These are phyloP conservation scores for Halophytophthora polymorphica DNA, from an alignment of 352 stramenopile genomes.

Conservation along the genomic window DNA sequence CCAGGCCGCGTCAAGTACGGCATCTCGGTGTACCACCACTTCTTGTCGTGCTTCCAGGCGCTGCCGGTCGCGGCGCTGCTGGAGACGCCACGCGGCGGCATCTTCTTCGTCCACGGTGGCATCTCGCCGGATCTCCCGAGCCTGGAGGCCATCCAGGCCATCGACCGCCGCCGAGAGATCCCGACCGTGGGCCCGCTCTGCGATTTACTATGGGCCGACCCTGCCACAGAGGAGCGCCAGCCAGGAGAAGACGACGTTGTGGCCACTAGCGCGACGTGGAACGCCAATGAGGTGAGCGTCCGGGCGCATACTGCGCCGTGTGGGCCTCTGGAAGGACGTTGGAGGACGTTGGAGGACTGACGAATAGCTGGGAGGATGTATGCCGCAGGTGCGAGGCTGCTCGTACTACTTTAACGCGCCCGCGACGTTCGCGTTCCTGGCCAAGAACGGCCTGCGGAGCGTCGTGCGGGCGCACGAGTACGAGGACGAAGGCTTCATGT, in stretches of 20 bases:
- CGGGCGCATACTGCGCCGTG: background rate
- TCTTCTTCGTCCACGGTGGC: slow-evolving; percentile 75
- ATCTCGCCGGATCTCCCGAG: slow-evolving; percentile 53
- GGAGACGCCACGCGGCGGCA: slow-evolving; percentile 34
- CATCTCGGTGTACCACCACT: slow-evolving; percentile 78
- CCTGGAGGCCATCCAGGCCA: slow-evolving; percentile 50
- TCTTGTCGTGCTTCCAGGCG: slow-evolving; percentile 74
- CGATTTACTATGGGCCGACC: slow-evolving; percentile 76
- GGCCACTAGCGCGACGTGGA: slow-evolving; percentile 16
- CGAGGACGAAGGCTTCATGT: slow-evolving; percentile 63
- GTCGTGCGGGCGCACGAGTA: slow-evolving; percentile 84
- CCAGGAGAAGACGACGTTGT: background rate
- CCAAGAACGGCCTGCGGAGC: slow-evolving; percentile 56
- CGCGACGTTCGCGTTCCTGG: slow-evolving; percentile 71
- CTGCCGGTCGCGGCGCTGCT: slow-evolving; percentile 64
- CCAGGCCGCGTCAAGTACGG: slow-evolving; percentile 72
- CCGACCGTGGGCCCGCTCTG: slow-evolving; percentile 59
- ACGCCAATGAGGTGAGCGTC: slow-evolving; percentile 17
- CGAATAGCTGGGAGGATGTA: background rate
- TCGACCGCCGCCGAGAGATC: slow-evolving; percentile 66
- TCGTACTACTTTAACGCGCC: slow-evolving; percentile 88
- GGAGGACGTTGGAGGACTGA: background rate
- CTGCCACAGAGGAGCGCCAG: slow-evolving; percentile 13
- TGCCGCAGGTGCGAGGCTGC: slow-evolving; percentile 58
- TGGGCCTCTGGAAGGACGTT: background rate